These are phyloP conservation scores for Clavispora fructus DNA, from an alignment of 805 yeast species.

Conservation along the genomic window DNA sequence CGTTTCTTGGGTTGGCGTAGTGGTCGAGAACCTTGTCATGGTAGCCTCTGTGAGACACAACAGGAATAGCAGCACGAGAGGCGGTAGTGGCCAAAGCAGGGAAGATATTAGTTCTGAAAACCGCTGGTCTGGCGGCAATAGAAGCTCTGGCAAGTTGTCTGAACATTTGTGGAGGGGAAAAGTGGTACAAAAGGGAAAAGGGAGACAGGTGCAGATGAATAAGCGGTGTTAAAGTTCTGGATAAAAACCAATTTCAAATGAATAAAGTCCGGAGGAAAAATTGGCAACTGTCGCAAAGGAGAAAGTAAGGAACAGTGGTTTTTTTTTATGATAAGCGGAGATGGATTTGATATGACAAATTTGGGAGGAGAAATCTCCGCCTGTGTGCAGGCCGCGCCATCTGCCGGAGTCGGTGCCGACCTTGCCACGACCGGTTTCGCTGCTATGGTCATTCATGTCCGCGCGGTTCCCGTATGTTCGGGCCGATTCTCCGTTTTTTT, in stretches of 20 bases:
- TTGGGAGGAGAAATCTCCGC: neutral
- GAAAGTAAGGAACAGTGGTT: neutral
- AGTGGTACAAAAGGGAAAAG: slow-evolving; percentile 1
- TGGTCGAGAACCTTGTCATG: slow-evolving; percentile 95
- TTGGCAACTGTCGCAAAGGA: no score
- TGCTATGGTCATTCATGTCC: neutral
- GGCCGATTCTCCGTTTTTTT: neutral
- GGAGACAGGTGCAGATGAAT: no score
- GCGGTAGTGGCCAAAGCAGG: neutral
- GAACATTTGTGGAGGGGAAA: slow-evolving; percentile 6
- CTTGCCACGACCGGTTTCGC: neutral
- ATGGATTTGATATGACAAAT: slow-evolving; percentile 1
- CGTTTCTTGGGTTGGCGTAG: slow-evolving; percentile 94
- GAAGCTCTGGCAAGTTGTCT: slow-evolving; percentile 13
- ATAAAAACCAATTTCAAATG: no score
- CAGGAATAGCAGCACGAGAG: neutral
- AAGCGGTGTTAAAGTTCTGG: no score
- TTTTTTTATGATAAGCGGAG: slow-evolving; percentile 2
- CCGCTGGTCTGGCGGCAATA: slow-evolving; percentile 4
- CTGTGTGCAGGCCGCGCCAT: neutral
- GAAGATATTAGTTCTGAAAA: neutral
- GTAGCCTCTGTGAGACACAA: slow-evolving; percentile 39
- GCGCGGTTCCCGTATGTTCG: neutral
- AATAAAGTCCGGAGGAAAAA: no score
- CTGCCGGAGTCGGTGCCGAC: slow-evolving; percentile 2